Conservation (phyloP, 345 rosid species). For the Schrenkiella parvula region DNA sequence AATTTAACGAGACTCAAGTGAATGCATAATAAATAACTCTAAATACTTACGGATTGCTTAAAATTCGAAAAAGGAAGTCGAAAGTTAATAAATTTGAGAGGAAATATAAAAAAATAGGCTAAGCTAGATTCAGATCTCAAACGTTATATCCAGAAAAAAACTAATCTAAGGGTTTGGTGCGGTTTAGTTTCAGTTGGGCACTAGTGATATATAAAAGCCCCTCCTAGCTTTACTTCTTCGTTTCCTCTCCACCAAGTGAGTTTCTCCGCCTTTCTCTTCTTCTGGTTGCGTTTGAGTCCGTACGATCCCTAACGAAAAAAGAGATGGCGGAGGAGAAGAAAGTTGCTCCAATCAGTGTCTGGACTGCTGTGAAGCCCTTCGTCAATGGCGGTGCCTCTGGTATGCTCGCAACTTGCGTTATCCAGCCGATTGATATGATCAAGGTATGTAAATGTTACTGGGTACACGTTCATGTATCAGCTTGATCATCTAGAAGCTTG, state of each 20-base stretch:
- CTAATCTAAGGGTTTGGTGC: constrained; percentile 22
- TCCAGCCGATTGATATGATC: constrained; percentile 97
- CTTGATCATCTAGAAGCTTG: neutral
- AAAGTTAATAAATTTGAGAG: neutral
- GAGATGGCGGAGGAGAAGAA: constrained; percentile 77
- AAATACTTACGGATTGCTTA: neutral
- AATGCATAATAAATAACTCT: neutral
- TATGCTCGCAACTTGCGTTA: constrained; percentile 98
- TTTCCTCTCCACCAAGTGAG: constrained; percentile 28
- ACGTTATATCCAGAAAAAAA: neutral
- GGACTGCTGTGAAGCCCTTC: constrained; percentile 90
- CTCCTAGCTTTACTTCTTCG: neutral
- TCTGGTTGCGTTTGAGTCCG: constrained; percentile 6
- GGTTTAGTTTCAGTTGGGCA: constrained; percentile 16
- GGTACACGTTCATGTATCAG: neutral
- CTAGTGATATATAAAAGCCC: constrained; percentile 17
- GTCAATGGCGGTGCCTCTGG: constrained; percentile 96
- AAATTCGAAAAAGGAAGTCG: neutral
- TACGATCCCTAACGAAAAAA: neutral
- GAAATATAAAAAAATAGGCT: neutral
- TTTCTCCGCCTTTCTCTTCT: constrained; percentile 5
- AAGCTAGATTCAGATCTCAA: constrained; percentile 18
- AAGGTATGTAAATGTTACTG: constrained; percentile 46
- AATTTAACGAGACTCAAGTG: neutral
- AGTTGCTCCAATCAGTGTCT: constrained; percentile 47